These are phyloP conservation scores for Chaetomiaceae sp. DNA, from an alignment of 2,329 filamentous ascomycete species.

Conservation along the genomic window DNA sequence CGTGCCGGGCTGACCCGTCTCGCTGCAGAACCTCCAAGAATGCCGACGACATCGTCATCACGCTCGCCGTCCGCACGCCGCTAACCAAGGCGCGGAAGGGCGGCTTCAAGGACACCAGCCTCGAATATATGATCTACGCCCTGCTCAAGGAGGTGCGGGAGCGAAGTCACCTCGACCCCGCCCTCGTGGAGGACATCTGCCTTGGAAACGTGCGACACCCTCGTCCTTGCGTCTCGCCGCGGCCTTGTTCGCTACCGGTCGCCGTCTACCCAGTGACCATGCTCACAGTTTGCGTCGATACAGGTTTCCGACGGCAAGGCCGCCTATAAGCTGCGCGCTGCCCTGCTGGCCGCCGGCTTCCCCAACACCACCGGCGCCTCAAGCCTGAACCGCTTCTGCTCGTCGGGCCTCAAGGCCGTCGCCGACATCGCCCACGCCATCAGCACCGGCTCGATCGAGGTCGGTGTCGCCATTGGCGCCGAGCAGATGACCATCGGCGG, in stretches of 20 bases:
- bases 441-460: conserved; percentile 68
- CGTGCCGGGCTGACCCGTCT: background rate
- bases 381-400: conserved; percentile 93
- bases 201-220: conserved; percentile 76
- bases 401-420: conserved; percentile 88
- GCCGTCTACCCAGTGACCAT: no score
- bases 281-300: no score
- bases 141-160: conserved; percentile 70
- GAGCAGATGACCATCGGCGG: conserved; percentile 79
- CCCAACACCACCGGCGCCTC: conserved; percentile 81
- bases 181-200: conserved; percentile 81
- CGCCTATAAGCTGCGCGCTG: conserved; percentile 84
- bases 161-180: conserved; percentile 70
- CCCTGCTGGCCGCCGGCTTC: conserved; percentile 84
- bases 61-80: conserved; percentile 81
- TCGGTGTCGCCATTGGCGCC: conserved; percentile 81
- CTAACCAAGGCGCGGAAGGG: conserved; percentile 86
- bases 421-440: conserved; percentile 94
- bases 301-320: conserved; percentile 79
- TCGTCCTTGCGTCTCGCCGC: background rate
- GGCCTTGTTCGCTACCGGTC: no score
- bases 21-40: conserved; percentile 73
- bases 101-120: conserved; percentile 86
- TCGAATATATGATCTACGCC: conserved; percentile 81
- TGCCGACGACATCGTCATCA: conserved; percentile 94